phyloP scores from a whole-genome alignment of 73 alveolate genomes.

The Stentor roeselii region DNA sequence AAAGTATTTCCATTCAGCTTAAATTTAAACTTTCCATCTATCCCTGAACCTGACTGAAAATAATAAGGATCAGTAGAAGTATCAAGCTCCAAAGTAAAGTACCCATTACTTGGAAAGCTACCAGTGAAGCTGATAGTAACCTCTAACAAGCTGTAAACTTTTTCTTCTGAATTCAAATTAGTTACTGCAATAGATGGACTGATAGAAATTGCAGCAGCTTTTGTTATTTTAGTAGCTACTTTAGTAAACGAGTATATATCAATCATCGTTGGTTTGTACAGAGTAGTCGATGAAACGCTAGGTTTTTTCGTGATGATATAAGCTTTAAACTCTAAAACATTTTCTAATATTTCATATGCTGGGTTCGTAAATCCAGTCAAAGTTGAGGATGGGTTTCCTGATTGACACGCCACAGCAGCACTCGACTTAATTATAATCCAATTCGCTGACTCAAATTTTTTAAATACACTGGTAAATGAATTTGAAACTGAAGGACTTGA shows the following conservation, averaged over 20 bases:
- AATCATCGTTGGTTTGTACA: not conserved
- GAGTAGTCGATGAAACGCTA: not conserved
- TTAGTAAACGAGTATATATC: not conserved
- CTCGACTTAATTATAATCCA: not conserved
- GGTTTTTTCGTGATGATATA: not conserved
- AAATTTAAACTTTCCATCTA: not conserved
- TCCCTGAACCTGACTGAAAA: not conserved
- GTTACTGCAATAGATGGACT: not conserved
- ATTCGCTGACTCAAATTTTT: not conserved
- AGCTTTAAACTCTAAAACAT: not conserved
- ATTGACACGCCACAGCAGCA: not conserved
- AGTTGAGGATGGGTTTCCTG: not conserved
- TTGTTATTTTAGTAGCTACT: not conserved
- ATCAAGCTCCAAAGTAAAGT: not conserved
- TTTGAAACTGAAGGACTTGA: not conserved
- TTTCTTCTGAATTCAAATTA: not conserved
- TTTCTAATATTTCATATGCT: not conserved
- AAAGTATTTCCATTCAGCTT: not conserved
- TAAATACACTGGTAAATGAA: not conserved
- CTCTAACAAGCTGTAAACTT: not conserved
- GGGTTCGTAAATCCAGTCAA: not conserved
- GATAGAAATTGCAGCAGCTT: not conserved
- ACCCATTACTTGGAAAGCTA: not conserved
- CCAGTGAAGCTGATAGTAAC: not conserved
- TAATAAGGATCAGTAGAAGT: conserved; percentile 17